Percentiles rank a stretch among this genome's conserved stretches.
phyloP scores from a whole-genome alignment of 139 green algal genomes.

The Auxenochlorella pyrenoidosa region DNA sequence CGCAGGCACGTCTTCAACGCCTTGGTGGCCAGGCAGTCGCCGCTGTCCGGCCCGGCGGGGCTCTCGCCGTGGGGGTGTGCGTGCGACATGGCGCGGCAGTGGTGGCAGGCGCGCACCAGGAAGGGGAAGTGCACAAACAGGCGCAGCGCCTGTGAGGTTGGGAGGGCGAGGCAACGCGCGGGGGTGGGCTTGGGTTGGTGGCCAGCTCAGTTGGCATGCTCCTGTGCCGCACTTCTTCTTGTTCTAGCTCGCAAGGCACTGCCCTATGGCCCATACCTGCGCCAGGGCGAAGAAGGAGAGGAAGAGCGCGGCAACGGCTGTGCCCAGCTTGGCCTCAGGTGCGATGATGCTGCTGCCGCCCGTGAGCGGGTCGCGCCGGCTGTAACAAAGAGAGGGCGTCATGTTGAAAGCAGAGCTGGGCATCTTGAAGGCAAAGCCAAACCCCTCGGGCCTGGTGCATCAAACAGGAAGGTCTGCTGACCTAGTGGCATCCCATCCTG shows the following conservation, averaged over 20 bases:
- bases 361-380: background rate
- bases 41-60: too few species aligned
- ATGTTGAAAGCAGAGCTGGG: background rate
- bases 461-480: too few species aligned
- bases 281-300: conserved; percentile 23
- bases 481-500: background rate
- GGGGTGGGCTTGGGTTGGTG: background rate
- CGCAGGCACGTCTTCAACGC: conserved; percentile 28
- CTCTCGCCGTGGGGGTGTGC: too few species aligned
- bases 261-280: background rate
- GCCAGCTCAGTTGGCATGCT: background rate
- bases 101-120: background rate
- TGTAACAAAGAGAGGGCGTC: background rate
- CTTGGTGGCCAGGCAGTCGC: conserved; percentile 11
- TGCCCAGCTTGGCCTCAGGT: conserved; percentile 26
- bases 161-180: background rate
- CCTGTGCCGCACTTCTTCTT: background rate
- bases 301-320: conserved; percentile 2
- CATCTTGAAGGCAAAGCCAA: background rate
- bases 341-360: conserved; percentile 18
- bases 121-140: conserved; percentile 38
- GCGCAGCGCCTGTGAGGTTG: conserved; percentile 4
- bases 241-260: too few species aligned
- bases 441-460: too few species aligned
- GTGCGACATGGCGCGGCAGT: conserved; percentile 6